Base-by-base conservation (phyloP, 139 green algal species). In the Coccomyxa sp. region DNA sequence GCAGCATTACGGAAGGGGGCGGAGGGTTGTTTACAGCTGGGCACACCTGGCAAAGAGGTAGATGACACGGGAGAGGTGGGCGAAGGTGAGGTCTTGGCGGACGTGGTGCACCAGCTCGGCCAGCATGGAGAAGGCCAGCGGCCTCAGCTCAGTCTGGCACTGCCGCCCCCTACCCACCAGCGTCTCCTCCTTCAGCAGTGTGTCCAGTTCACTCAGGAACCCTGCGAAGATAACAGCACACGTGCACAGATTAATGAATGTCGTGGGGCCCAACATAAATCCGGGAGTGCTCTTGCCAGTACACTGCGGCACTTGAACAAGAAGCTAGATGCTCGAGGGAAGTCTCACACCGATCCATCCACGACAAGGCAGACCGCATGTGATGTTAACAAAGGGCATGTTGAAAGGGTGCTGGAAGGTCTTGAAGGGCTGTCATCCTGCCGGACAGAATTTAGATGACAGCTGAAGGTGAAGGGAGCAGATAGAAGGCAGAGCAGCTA, bases 101-200 rank as follows among this genome's bases (percentile, higher is more conserved):
- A 92, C 80, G 67, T 91, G 86, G 76, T 92, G 85, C 38, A 98
- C 87, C 23, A 98, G 83, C 91, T 98, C 95, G 11, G 94, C 94
- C 28, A 98, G 90, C 28, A 94, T 89, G 9, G 83, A 91, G 85
- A 93, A 96, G 28, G 92, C 94, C 32, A 97, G 84, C 16, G 92
- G 93, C 0, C 93, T 87, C 76, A 98, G 86, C 13, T 88, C 85
- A 77, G 98, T 94, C 13, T 89, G 90, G 84, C 92, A 96, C 10
- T 88, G 86, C 0, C 89, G 87, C n/a, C 88, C 88, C 16, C 79
- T 81, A 16, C 95, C 96, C 67, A 98, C 82, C 68, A 99, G 85
- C 77, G 93, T 86, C 32, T 85, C 60, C 80, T 98, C 95, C 71
- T 96, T 88, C 31, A 98, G 87, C 74, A 98, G 79, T 23, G 88